These are phyloP conservation scores for Paecilomyces sp. DNA, from an alignment of 2,329 filamentous ascomycete species.

Conservation along the genomic window DNA sequence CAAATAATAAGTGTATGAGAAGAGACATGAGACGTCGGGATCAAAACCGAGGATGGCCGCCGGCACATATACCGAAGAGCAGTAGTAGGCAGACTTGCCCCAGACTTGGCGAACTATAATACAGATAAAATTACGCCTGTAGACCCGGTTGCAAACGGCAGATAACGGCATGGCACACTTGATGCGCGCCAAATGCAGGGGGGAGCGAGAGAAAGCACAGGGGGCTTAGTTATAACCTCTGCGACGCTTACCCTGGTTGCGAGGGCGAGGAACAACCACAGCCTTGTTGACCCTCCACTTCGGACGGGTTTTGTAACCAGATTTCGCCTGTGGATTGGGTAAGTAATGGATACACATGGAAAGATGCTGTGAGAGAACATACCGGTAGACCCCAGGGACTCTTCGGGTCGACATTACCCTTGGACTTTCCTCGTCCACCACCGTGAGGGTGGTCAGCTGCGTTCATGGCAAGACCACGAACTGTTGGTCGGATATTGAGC, in stretches of 20 bases:
- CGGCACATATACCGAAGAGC: not conserved
- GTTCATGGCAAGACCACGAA: slow-evolving; percentile 98
- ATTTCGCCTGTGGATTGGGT: slow-evolving; percentile 39
- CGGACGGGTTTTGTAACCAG: slow-evolving; percentile 76
- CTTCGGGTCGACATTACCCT: slow-evolving; percentile 92
- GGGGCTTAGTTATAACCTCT: slow-evolving; percentile 52
- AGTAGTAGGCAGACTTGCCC: not conserved
- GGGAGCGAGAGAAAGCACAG: slow-evolving; percentile 1
- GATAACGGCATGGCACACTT: not conserved
- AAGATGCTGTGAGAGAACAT: slow-evolving; percentile 39
- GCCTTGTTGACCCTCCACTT: slow-evolving; percentile 88
- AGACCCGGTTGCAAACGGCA: not conserved
- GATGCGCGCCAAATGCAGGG: slow-evolving; percentile 1
- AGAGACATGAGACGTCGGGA: not conserved
- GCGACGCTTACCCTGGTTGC: slow-evolving; percentile 84
- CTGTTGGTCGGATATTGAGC: slow-evolving; percentile 90
- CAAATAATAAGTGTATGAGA: not conserved
- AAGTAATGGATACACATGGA: slow-evolving; percentile 1
- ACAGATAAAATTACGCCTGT: not conserved
- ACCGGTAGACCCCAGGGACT: slow-evolving; percentile 95
- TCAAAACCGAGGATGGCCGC: not conserved
- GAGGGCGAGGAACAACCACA: slow-evolving; percentile 72
- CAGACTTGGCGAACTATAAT: not conserved
- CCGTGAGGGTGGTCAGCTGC: slow-evolving; percentile 97
- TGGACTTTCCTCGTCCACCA: slow-evolving; percentile 98